Conservation (phyloP, 1,284 basidiomycete species). For the Puccinia sorghi region DNA sequence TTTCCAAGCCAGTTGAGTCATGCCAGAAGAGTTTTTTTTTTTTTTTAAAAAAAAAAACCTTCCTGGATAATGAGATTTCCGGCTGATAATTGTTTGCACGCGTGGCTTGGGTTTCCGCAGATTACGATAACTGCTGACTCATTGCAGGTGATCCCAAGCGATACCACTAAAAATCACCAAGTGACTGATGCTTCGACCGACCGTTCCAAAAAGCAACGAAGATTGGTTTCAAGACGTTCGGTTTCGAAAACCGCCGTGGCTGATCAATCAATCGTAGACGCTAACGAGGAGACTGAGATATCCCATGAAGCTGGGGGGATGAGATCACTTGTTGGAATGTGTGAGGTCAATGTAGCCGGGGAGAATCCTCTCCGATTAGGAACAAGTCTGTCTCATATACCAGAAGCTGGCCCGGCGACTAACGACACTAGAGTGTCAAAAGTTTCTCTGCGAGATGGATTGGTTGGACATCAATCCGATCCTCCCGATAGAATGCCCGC, state of each 20-base stretch:
- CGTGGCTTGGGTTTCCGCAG: not conserved
- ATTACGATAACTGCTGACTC: not conserved
- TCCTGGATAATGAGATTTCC: not conserved
- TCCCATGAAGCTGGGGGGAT: not conserved
- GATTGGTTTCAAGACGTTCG: not conserved
- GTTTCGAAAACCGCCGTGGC: not conserved
- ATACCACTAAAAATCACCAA: not conserved
- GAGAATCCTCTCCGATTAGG: not conserved
- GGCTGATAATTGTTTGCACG: not conserved
- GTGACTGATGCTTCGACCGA: not conserved
- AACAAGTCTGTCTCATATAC: not conserved
- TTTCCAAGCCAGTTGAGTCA: not conserved
- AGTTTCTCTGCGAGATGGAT: too few relatives aligned
- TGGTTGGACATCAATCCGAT: too few relatives aligned
- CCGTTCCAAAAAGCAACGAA: not conserved
- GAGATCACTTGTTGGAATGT: not conserved
- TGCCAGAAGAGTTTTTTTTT: not conserved
- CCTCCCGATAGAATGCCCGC: too few relatives aligned
- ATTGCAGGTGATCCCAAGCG: not conserved
- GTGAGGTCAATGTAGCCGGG: not conserved
- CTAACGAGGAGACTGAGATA: not conserved
- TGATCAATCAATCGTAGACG: not conserved
- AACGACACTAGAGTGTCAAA: too few relatives aligned
- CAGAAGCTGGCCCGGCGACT: not conserved
- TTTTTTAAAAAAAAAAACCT: not conserved